Evolutionary conservation across 2,329 filamentous ascomycete species (phyloP).

Genomic region (Verticillium longisporum): DNA sequence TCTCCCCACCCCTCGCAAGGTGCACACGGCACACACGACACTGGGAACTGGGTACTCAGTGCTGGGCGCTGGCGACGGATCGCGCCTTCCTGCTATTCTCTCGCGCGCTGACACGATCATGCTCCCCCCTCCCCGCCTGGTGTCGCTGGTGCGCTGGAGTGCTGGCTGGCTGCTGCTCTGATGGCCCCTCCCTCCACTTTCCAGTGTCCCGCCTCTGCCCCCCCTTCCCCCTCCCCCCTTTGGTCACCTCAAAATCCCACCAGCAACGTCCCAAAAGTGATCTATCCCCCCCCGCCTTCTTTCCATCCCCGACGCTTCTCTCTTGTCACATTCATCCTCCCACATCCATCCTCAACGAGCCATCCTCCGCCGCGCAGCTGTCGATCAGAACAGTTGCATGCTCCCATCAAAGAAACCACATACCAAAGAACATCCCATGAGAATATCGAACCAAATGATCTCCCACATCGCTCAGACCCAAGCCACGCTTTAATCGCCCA

Average conservation of each 20-base stretch:
- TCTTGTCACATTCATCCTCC: constrained; percentile 4
- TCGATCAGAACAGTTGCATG: constrained; percentile 1
- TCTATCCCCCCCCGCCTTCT: not conserved
- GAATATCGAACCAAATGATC: constrained; percentile 15
- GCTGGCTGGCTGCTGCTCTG: not conserved
- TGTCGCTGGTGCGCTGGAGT: not conserved
- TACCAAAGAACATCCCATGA: constrained; percentile 14
- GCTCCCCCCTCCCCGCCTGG: not conserved
- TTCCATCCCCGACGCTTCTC: not conserved
- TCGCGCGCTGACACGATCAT: not conserved
- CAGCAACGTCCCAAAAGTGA: not conserved
- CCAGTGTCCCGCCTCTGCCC: constrained; percentile 1
- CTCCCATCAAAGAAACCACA: constrained; percentile 2
- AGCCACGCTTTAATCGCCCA: constrained; percentile 60
- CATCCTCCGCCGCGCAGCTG: not conserved
- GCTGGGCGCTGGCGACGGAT: not conserved
- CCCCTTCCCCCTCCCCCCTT: not conserved
- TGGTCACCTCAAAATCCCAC: constrained; percentile 3
- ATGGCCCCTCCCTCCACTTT: constrained; percentile 3
- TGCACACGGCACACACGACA: not conserved
- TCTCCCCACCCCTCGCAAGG: not conserved
- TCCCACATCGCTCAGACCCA: not conserved
- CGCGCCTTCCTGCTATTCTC: not conserved
- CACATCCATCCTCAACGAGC: not conserved
- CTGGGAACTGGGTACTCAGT: not conserved